Conservation (phyloP, 441 rosid genomes). For the Adansonia madagascariensis region DNA sequence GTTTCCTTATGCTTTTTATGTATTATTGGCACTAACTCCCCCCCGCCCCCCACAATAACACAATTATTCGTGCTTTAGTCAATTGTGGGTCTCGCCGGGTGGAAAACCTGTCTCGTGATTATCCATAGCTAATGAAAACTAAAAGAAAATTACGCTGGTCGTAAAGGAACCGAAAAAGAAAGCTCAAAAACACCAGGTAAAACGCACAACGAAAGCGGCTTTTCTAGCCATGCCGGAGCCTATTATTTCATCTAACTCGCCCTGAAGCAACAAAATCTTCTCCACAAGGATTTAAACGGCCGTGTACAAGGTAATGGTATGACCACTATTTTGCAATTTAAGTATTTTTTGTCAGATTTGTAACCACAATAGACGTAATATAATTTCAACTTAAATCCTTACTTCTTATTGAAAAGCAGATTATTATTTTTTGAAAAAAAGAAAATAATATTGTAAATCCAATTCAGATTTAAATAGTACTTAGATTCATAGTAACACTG, state of each 20-base stretch:
- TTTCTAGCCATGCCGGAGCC: background rate
- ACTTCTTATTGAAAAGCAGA: too few species aligned
- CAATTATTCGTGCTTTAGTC: conserved; percentile 13
- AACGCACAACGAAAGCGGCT: background rate
- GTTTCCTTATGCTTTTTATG: background rate
- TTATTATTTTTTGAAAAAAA: background rate
- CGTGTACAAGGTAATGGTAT: too few species aligned
- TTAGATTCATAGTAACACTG: background rate
- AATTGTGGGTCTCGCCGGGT: background rate
- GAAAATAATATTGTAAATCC: background rate
- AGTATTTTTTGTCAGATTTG: too few species aligned
- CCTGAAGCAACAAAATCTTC: background rate
- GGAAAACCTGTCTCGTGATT: background rate
- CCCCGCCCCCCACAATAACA: background rate
- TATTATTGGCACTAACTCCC: background rate
- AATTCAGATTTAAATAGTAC: background rate
- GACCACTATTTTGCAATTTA: too few species aligned
- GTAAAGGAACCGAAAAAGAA: conserved; percentile 17
- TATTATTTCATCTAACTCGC: background rate
- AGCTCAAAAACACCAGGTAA: conserved; percentile 6
- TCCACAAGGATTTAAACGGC: too few species aligned
- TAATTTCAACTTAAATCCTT: too few species aligned
- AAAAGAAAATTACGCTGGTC: background rate
- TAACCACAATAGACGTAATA: too few species aligned
- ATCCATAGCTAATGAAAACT: background rate